Evolutionary conservation across 495 filamentous ascomycete genomes (phyloP).

Genomic region (Trichoderma virens): DNA sequence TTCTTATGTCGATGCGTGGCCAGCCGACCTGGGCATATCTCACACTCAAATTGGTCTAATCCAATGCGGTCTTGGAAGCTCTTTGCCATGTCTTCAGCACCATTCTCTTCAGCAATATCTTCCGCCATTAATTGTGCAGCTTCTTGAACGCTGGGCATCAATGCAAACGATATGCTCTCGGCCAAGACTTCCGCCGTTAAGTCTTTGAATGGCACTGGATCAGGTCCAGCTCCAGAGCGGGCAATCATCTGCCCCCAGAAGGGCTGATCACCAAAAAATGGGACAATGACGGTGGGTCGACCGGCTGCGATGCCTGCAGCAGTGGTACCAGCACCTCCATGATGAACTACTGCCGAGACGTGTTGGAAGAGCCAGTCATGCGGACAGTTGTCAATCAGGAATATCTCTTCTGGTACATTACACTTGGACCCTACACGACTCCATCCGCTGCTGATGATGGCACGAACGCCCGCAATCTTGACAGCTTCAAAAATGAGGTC

Average conservation of each 20-base stretch:
- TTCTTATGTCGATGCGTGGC: background rate
- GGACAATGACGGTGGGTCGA: slow-evolving; percentile 53
- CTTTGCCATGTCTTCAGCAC: slow-evolving; percentile 15
- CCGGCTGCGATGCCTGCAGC: slow-evolving; percentile 52
- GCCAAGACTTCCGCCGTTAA: slow-evolving; percentile 35
- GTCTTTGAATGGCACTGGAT: slow-evolving; percentile 36
- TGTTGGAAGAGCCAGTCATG: slow-evolving; percentile 53
- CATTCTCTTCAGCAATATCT: slow-evolving; percentile 32
- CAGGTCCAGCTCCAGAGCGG: slow-evolving; percentile 40
- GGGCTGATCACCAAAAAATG: slow-evolving; percentile 60
- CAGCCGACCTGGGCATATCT: background rate
- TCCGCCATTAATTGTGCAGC: slow-evolving; percentile 39
- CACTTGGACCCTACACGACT: slow-evolving; percentile 32
- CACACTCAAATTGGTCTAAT: background rate
- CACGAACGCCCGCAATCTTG: slow-evolving; percentile 39
- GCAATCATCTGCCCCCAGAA: slow-evolving; percentile 52
- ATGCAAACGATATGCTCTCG: slow-evolving; percentile 28
- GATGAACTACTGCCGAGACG: slow-evolving; percentile 54
- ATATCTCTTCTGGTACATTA: slow-evolving; percentile 34
- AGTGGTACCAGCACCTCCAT: slow-evolving; percentile 61
- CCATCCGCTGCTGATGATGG: slow-evolving; percentile 59
- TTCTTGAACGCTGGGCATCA: slow-evolving; percentile 27
- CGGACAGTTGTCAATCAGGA: slow-evolving; percentile 53
- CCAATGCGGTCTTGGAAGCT: background rate
- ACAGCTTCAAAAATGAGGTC: slow-evolving; percentile 49